Evolutionary conservation across 768 basidiomycete genomes (phyloP).

Genomic region (Lactarius sanguifluus): DNA sequence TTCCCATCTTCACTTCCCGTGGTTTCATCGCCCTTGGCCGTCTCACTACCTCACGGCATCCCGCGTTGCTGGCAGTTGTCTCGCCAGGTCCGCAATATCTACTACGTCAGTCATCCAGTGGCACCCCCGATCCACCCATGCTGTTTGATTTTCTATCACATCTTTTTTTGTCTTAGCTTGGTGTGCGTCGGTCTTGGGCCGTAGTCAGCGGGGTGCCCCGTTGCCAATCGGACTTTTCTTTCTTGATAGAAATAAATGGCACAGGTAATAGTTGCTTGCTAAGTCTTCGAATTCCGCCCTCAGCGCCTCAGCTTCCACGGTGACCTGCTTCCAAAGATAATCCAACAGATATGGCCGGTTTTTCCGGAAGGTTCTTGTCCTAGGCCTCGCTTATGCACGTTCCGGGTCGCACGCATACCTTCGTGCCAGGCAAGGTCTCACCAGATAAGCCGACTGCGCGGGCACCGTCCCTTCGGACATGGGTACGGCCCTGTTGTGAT

Average conservation of each 20-base stretch:
- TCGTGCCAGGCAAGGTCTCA: neutral
- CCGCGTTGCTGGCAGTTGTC: neutral
- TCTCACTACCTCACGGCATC: neutral
- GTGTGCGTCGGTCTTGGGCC: neutral
- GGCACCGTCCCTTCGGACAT: neutral
- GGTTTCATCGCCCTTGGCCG: neutral
- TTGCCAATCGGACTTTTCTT: too few relatives aligned
- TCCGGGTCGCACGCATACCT: neutral
- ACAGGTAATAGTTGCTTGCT: too few relatives aligned
- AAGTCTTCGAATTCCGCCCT: neutral
- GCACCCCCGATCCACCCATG: neutral
- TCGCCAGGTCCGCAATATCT: neutral
- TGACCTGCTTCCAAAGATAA: neutral
- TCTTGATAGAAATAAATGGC: too few relatives aligned
- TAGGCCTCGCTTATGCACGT: neutral
- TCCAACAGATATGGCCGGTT: neutral
- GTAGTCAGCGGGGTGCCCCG: too few relatives aligned
- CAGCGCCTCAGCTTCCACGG: neutral
- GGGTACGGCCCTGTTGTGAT: neutral
- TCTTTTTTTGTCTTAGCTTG: neutral
- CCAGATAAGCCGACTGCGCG: neutral
- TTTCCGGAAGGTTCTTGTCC: neutral
- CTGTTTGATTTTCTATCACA: neutral
- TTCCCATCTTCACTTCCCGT: neutral
- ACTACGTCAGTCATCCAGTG: neutral